phyloP scores from a whole-genome alignment of 805 yeast genomes.

The Yamadazyma scolyti region DNA sequence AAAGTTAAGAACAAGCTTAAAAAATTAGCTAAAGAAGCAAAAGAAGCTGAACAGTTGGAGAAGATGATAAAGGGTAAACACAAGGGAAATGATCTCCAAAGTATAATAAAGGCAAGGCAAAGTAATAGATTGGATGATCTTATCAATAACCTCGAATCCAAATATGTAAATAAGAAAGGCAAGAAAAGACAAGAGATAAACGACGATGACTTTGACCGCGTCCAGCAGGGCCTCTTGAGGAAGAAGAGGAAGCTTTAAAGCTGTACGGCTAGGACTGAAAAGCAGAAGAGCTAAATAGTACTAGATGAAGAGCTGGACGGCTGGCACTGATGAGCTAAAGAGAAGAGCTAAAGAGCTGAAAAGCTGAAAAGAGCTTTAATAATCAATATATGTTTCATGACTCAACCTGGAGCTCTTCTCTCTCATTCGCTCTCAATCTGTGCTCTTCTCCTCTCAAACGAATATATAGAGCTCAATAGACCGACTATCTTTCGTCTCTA shows the following conservation, averaged over 20 bases:
- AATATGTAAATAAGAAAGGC: constrained; percentile 42
- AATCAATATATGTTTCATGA: too few species aligned
- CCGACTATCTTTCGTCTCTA: too few species aligned
- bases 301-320: too few species aligned
- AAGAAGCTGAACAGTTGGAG: constrained; percentile 53
- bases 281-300: too few species aligned
- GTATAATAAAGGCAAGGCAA: constrained; percentile 48
- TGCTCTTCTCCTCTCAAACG: too few species aligned
- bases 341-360: too few species aligned
- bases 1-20: constrained; percentile 47
- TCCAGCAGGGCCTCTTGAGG: constrained; percentile 37
- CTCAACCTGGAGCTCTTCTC: too few species aligned
- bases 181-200: constrained; percentile 39
- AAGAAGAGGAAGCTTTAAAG: constrained; percentile 13
- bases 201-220: constrained; percentile 49
- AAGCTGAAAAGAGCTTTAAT: too few species aligned
- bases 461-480: too few species aligned
- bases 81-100: constrained; percentile 39
- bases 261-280: too few species aligned
- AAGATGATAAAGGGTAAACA: constrained; percentile 33
- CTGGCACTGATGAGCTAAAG: too few species aligned
- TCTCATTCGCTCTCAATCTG: too few species aligned
- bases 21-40: constrained; percentile 58
- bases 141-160: constrained; percentile 46
- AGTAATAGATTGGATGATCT: constrained; percentile 40